Base-by-base conservation (phyloP, 345 rosid genomes). In the Rhodamnia argentea region DNA sequence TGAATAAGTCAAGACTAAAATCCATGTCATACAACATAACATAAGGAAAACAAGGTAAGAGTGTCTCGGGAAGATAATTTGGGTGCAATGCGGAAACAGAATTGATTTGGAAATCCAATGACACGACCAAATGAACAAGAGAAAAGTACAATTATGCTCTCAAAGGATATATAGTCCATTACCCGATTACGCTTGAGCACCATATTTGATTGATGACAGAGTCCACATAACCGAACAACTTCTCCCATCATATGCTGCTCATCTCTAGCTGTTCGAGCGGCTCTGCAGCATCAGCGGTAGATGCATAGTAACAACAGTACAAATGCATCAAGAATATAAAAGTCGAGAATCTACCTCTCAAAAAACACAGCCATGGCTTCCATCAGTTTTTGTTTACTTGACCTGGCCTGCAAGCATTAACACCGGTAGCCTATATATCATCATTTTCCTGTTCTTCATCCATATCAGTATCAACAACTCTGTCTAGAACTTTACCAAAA, bases 301-400 rank as follows among this genome's bases (percentile, higher is more conserved):
- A 82, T 27, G 40, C 57, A 54, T 18, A 27, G 84, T 52, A 15
- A 52, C 57, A 52, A 44, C 84, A 82, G 84, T n/a, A 82, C 54
- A 82, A 54, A 27, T 51, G 55, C 14, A 47, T 52, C 2, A 0
- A 58, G 42, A 52, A 82, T 24, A 22, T n/a, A n/a, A 20, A 84
- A 51, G 76, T 56, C 10, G 4, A 83, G 87, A 84, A 88, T 86
- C 54, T 83, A 95, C 98, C 99, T 95, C 81, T 96, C 96, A 89
- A 95, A 97, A 95, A 97, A 97, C 87, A 96, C 89, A 82, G 89
- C 91, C 99, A 97, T 97, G 51, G 99, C 95, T 86, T 97, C 95
- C 83, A 96, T 88, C 83, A 97, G 95, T 89, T 97, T 97, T 87
- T 88, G 87, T 88, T 93, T 97, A 82, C 96, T 94, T 56, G 89